Evolutionary conservation across 192 early-diverging fungal species (phyloP).

Genomic region (Backusella liffmaniae): DNA sequence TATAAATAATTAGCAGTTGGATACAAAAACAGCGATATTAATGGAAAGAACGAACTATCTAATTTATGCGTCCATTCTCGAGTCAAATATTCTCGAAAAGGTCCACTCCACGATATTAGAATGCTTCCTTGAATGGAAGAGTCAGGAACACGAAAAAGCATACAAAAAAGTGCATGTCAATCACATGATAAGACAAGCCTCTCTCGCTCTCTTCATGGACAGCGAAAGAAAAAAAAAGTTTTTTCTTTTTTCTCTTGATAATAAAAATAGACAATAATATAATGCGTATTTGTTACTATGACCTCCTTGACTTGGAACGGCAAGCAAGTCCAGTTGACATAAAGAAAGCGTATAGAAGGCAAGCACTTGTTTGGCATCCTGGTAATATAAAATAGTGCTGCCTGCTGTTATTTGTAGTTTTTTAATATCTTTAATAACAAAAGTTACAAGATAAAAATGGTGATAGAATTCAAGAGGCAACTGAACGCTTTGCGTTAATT

Average conservation of each 20-base stretch:
- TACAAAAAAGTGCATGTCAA: neutral
- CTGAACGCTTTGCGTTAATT: conserved; percentile 83
- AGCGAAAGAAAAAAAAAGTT: neutral
- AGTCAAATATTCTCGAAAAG: neutral
- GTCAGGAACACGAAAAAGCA: neutral
- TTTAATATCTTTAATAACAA: neutral
- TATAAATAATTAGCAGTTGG: too few relatives aligned
- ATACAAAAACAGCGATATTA: too few relatives aligned
- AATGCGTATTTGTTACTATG: conserved; percentile 87
- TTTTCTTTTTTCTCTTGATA: neutral
- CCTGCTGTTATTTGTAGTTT: neutral
- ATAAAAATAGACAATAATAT: neutral
- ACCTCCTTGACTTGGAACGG: conserved; percentile 78
- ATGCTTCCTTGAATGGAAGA: too few relatives aligned
- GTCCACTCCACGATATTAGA: neutral
- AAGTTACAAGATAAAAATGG: conserved; percentile 79
- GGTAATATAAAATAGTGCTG: conserved; percentile 38
- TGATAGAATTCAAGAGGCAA: conserved; percentile 81
- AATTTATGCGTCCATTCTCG: too few relatives aligned
- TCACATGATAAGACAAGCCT: neutral
- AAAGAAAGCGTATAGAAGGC: conserved; percentile 84
- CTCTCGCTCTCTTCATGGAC: neutral
- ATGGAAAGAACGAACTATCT: too few relatives aligned
- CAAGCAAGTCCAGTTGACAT: conserved; percentile 73
- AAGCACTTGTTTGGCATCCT: conserved; percentile 80